phyloP scores from a whole-genome alignment of 2,329 filamentous ascomycete genomes.

The Fonsecaea monophora region DNA sequence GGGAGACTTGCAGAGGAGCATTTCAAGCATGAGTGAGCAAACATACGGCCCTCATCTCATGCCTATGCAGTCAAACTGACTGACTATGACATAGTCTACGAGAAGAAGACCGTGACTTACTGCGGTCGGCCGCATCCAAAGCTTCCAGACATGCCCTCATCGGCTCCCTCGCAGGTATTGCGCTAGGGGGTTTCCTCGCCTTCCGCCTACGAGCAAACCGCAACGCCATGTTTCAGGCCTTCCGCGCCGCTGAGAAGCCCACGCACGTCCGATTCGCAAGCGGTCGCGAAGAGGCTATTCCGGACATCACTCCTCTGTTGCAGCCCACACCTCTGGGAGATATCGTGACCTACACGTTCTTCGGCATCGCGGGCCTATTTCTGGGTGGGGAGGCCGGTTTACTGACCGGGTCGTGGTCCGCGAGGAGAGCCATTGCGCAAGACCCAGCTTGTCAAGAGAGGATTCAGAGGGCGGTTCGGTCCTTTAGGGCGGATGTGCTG shows the following conservation, averaged over 20 bases:
- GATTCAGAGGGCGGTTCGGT: slow-evolving; percentile 68
- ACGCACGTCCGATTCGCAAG: slow-evolving; percentile 67
- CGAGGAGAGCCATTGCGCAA: slow-evolving; percentile 59
- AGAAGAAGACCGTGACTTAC: slow-evolving; percentile 64
- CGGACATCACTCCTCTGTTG: slow-evolving; percentile 65
- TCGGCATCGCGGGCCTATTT: slow-evolving; percentile 67
- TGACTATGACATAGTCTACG: slow-evolving; percentile 50
- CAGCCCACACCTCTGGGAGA: slow-evolving; percentile 66
- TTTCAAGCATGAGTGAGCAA: slow-evolving; percentile 60
- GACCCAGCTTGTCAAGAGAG: slow-evolving; percentile 62
- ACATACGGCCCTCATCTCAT: not conserved
- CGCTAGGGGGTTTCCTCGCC: slow-evolving; percentile 64
- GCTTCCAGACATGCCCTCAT: slow-evolving; percentile 63
- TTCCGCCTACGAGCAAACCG: slow-evolving; percentile 63
- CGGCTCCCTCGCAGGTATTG: slow-evolving; percentile 66
- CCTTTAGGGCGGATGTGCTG: slow-evolving; percentile 69
- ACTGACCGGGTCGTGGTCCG: slow-evolving; percentile 62
- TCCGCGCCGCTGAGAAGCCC: slow-evolving; percentile 67
- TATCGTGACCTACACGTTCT: slow-evolving; percentile 67
- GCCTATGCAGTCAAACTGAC: slow-evolving; percentile 11
- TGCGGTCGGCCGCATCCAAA: slow-evolving; percentile 62
- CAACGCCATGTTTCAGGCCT: slow-evolving; percentile 65
- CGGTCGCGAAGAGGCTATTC: slow-evolving; percentile 66
- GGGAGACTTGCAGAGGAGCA: slow-evolving; percentile 64
- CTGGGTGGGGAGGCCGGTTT: slow-evolving; percentile 69